Conservation (phyloP, 1,284 basidiomycete genomes). For the Amylostereum areolatum region DNA sequence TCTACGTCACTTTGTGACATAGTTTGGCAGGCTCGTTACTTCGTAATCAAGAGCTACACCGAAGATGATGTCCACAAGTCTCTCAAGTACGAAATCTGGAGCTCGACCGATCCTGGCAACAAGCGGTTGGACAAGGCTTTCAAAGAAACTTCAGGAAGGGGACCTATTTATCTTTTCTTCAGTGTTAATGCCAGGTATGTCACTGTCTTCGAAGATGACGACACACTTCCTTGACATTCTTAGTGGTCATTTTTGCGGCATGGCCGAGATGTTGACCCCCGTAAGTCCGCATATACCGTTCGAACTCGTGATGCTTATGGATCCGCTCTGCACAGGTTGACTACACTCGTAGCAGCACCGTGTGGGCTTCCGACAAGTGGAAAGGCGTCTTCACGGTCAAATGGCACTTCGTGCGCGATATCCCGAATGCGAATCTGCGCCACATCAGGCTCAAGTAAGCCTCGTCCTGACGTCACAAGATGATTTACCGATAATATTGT, state of each 20-base stretch:
- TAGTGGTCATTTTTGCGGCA: slow-evolving; percentile 93
- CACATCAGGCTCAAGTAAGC: slow-evolving; percentile 79
- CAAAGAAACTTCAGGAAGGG: slow-evolving; percentile 79
- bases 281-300: slow-evolving; percentile 30
- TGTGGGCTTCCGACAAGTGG: slow-evolving; percentile 98
- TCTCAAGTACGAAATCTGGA: slow-evolving; percentile 96
- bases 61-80: slow-evolving; percentile 98
- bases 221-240: background rate
- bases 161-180: slow-evolving; percentile 94
- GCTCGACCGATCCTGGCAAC: slow-evolving; percentile 92
- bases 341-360: slow-evolving; percentile 81
- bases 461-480: slow-evolving; percentile 4
- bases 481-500: slow-evolving; percentile 24
- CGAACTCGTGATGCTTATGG: slow-evolving; percentile 2
- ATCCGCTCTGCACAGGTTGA: slow-evolving; percentile 46
- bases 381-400: slow-evolving; percentile 94
- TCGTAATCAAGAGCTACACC: slow-evolving; percentile 97
- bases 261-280: slow-evolving; percentile 92
- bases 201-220: background rate
- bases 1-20: slow-evolving; percentile 1
- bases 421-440: slow-evolving; percentile 80
- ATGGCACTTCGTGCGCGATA: slow-evolving; percentile 94
- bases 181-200: slow-evolving; percentile 84
- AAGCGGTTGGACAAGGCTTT: slow-evolving; percentile 94
- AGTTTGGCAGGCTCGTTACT: slow-evolving; percentile 70